A percentile compares a stretch with the other conserved stretches of the same genome.
These are phyloP conservation scores for Rhodotorula toruloides DNA, from an alignment of 768 basidiomycete genomes.

Conservation along the genomic window DNA sequence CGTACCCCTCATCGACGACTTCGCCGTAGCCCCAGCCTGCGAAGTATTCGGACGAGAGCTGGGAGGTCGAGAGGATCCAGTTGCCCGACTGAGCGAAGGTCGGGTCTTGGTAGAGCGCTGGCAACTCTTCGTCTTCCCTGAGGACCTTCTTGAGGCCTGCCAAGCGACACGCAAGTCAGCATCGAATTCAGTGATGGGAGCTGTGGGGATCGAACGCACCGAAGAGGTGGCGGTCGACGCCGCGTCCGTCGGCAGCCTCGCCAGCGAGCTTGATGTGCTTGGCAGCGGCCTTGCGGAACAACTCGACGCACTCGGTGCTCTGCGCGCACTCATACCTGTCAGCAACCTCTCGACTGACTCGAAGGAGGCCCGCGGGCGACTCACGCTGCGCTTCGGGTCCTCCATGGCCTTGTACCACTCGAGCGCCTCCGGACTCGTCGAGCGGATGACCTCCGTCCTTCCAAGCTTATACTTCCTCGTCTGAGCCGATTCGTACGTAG, in stretches of 20 bases:
- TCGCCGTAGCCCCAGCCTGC: slow-evolving; percentile 98
- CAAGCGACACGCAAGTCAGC: not conserved
- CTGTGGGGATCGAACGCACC: slow-evolving; percentile 45
- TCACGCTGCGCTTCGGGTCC: slow-evolving; percentile 53
- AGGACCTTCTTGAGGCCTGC: slow-evolving; percentile 70
- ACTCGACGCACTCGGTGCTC: slow-evolving; percentile 57
- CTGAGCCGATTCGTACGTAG: slow-evolving; percentile 81
- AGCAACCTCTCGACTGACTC: too few relatives aligned
- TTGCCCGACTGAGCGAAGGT: slow-evolving; percentile 66
- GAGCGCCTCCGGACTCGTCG: slow-evolving; percentile 72
- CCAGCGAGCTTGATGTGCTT: slow-evolving; percentile 79
- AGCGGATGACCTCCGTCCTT: slow-evolving; percentile 89
- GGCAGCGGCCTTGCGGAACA: slow-evolving; percentile 70
- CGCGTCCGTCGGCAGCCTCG: slow-evolving; percentile 90
- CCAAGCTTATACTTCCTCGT: slow-evolving; percentile 87
- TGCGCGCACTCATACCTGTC: too few relatives aligned
- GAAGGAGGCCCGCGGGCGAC: slow-evolving; percentile 38
- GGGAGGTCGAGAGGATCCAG: slow-evolving; percentile 91
- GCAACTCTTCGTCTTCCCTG: slow-evolving; percentile 64
- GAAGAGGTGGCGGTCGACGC: slow-evolving; percentile 92
- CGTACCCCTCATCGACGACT: slow-evolving; percentile 40
- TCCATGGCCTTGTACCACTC: slow-evolving; percentile 89
- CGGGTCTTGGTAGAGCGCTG: slow-evolving; percentile 41
- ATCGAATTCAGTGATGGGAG: not conserved
- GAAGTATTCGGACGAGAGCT: slow-evolving; percentile 70